These are phyloP conservation scores for Chlorella ohadii DNA, from an alignment of 139 green algal genomes.

Conservation along the genomic window DNA sequence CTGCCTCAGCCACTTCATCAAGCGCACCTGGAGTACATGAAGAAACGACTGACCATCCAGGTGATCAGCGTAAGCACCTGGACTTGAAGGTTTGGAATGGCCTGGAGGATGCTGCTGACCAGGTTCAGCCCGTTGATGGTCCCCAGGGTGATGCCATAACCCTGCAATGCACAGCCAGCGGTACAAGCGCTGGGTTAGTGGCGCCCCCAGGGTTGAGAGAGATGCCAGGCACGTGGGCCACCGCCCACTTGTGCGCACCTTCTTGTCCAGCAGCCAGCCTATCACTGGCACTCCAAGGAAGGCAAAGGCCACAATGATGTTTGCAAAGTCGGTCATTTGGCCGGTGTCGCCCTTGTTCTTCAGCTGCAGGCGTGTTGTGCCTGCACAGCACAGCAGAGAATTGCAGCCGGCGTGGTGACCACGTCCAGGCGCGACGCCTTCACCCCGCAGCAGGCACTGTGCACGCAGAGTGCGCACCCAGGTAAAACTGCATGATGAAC, in stretches of 20 bases:
- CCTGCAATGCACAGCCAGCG: constrained; percentile 32
- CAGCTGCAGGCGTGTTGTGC: constrained; percentile 65
- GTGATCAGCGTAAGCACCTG: constrained; percentile 61
- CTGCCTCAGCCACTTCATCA: no score
- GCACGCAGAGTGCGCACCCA: constrained; percentile 26
- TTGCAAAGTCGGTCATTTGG: constrained; percentile 61
- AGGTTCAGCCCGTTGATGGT: constrained; percentile 62
- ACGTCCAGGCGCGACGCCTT: neutral
- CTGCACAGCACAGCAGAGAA: neutral
- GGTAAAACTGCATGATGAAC: constrained; percentile 66
- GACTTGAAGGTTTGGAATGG: constrained; percentile 53
- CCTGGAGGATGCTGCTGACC: constrained; percentile 50
- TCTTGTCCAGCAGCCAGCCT: constrained; percentile 69
- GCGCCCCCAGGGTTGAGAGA: no score
- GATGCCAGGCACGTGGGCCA: neutral
- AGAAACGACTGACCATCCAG: constrained; percentile 62
- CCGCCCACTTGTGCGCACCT: neutral
- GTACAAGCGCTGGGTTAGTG: neutral
- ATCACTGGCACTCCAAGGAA: constrained; percentile 63
- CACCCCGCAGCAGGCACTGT: neutral
- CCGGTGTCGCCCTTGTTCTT: constrained; percentile 54
- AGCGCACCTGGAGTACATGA: constrained; percentile 60
- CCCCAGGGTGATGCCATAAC: constrained; percentile 65
- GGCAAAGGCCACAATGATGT: constrained; percentile 67
- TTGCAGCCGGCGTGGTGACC: neutral